Evolutionary conservation across 768 basidiomycete species (phyloP).

Genomic region (Boletus sensibilis): DNA sequence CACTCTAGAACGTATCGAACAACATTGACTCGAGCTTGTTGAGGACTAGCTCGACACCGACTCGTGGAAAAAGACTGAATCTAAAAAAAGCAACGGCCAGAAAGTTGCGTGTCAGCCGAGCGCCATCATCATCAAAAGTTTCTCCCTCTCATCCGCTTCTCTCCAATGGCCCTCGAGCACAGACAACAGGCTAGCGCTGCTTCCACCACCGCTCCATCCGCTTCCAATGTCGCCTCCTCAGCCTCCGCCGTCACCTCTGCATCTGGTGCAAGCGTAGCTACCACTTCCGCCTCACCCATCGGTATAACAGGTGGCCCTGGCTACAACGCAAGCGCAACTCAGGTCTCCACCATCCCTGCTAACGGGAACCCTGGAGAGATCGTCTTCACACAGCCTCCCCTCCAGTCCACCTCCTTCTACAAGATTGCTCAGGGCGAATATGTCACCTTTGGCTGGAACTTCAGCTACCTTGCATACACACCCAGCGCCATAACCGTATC

Average conservation of each 20-base stretch:
- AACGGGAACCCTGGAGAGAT: conserved; percentile 44
- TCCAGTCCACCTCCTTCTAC: conserved; percentile 60
- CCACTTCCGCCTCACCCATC: background rate
- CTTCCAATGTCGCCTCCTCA: background rate
- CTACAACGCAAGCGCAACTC: conserved; percentile 23
- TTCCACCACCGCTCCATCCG: conserved; percentile 3
- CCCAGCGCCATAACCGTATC: conserved; percentile 60
- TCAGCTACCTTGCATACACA: conserved; percentile 51
- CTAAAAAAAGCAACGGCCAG: conserved; percentile 16
- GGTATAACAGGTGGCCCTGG: conserved; percentile 31
- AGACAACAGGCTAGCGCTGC: conserved; percentile 23
- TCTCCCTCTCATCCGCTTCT: background rate
- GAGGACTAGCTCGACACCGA: no score
- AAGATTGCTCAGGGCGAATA: conserved; percentile 56
- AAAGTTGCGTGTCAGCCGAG: conserved; percentile 11
- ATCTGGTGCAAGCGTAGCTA: background rate
- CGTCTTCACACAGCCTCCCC: conserved; percentile 56
- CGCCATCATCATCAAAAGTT: background rate
- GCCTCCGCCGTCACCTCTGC: conserved; percentile 2
- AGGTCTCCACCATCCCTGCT: conserved; percentile 29
- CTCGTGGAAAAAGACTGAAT: background rate
- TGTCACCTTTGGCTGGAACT: conserved; percentile 76
- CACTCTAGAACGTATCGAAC: no score
- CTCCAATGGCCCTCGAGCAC: conserved; percentile 17
- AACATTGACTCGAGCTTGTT: no score